Evolutionary conservation across 768 basidiomycete genomes (phyloP), one percentile per base, ranked within the genome.

Genomic region (Leccinum truebloodii): DNA sequence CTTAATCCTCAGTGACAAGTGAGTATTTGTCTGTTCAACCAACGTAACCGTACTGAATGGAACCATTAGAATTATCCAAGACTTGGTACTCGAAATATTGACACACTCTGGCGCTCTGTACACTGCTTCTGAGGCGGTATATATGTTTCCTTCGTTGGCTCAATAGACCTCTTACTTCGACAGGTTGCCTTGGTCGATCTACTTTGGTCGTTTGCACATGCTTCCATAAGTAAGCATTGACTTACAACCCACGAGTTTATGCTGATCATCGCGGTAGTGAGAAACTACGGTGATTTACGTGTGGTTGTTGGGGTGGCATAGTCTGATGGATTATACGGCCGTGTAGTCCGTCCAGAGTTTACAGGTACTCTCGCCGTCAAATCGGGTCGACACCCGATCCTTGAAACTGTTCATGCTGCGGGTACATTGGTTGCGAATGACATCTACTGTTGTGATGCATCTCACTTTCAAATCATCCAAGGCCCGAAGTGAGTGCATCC

Each of bases 291-390:
- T 81, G 52, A 65, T 48, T 20, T 22, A 20, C 54, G 12, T 35
- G 5, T 2, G 37, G 0, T 13, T 55, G 12, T 37, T 50, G 24
- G 35, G 8, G 34, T 2, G 28, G 28, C 18, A n/a, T 49, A 34
- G 16, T n/a, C 48, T 50, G 13, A 58, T 20, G 10, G 6, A 37
- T 51, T 1, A 51, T 32, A 18, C 16, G 18, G 26, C 26, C 22
- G 13, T 34, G 41, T 34, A 95, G 94, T 89, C 24, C 91, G 95
- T 4, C 95, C 95, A 1, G 94, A 96, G 66, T 94, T 93, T 68
- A 95, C 93, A 7, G 90, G 87, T 2, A 95, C 92, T 3, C 77
- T 95, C 8, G 94, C 94, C 1, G 88, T 98, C 73, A 95, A 94
- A 72, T 82, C 85, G 0, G 94, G 95, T 1, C 83, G 92, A 3